Percentiles rank a stretch among this genome's conserved stretches.
Conservation (phyloP, 441 rosid species). For the Arabidopsis lyrata region DNA sequence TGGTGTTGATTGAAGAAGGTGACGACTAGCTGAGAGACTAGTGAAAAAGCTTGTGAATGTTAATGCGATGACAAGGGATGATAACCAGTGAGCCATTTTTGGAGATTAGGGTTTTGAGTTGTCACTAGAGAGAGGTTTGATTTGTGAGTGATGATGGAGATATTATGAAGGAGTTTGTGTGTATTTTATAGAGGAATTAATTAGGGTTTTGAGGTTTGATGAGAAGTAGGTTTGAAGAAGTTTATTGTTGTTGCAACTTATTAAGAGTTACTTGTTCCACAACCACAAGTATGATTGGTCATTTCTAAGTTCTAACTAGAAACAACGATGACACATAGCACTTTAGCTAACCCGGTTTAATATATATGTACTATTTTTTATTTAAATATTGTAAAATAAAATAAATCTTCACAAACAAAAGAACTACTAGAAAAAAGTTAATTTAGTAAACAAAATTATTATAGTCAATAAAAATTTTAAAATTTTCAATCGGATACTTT, state of each 20-base stretch:
- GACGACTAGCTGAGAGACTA: slow-evolving; percentile 35
- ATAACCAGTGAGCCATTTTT: slow-evolving; percentile 29
- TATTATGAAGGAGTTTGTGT: slow-evolving; percentile 16
- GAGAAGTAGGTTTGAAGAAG: slow-evolving; percentile 32
- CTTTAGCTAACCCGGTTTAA: neutral
- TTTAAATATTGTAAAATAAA: neutral
- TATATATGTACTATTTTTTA: neutral
- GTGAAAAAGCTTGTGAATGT: slow-evolving; percentile 43
- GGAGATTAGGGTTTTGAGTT: neutral
- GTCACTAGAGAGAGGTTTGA: slow-evolving; percentile 12
- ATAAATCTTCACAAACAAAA: neutral
- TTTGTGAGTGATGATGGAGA: slow-evolving; percentile 17
- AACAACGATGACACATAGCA: neutral
- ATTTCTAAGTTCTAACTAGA: neutral
- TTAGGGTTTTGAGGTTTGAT: slow-evolving; percentile 32
- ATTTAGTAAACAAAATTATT: neutral
- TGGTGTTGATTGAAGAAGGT: slow-evolving; percentile 46
- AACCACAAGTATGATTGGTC: slow-evolving; percentile 19
- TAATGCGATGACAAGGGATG: slow-evolving; percentile 37
- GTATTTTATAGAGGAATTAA: slow-evolving; percentile 24
- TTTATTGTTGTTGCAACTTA: slow-evolving; percentile 35
- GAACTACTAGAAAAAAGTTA: neutral
- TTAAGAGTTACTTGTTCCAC: slow-evolving; percentile 15
- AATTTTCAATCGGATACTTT: neutral
- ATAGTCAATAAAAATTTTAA: neutral